Evolutionary conservation across 2,329 filamentous ascomycete species (phyloP), one percentile per base, ranked within the genome.

Genomic region (Ceratocystis cacaofunesta): DNA sequence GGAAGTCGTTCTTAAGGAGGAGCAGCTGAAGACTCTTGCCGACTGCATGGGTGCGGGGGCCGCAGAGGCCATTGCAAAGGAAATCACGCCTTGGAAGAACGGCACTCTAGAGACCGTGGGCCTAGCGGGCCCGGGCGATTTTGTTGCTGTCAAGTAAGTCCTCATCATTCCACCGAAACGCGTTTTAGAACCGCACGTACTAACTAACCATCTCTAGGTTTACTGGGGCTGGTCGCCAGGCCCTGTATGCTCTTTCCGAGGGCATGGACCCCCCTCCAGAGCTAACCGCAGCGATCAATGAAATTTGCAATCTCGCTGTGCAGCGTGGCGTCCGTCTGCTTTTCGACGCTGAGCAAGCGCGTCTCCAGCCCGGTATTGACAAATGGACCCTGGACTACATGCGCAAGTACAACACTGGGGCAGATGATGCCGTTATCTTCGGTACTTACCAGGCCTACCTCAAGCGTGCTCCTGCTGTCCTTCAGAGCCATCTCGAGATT

Each of bases 311-410:
- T 60, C 81, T 88, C 17, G 90, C 90, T 0, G 80, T 83, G 1
- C 77, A 82, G 46, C 84, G 86, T 63, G 84, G 86, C 28, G 84
- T 95, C 2, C 81, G 84, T 2, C 80, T 96, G 0, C 82, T 95
- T 1, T 90, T 95, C 68, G 90, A 95, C 69, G 92, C 90, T 1
- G 92, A 96, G 75, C 90, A 95, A 74, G 85, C 86, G 66, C 81
- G 83, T 65, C 81, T 94, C 36, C 89, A 95, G 75, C 77, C 81
- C 5, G 90, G 90, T 6, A 92, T 95, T 68, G 87, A 94, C 72
- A 81, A 84, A 70, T 92, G 90, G 87, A 89, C 86, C 4, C 75
- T 94, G 62, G 76, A 81, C n/a, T 87, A 90, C 70, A 89, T 91
- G 78, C 82, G 83, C 70, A 84, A 82, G 72, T 92, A 89, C 78